Base-by-base conservation (phyloP, 192 early-diverging fungal genomes). In the Pilaira anomala region DNA sequence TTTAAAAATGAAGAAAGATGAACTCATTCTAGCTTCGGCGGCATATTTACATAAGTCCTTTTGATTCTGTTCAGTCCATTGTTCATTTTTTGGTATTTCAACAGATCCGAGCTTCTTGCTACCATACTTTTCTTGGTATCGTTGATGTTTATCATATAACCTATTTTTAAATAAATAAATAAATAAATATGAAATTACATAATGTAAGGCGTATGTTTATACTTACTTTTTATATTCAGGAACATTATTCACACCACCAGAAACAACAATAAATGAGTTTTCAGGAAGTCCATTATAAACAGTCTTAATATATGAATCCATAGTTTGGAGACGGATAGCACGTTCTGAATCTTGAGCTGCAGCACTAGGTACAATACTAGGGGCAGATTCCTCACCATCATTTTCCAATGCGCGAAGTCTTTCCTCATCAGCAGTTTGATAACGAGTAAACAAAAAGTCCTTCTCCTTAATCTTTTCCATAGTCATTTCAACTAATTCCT, bases 201-300 rank as follows among this genome's bases (percentile, higher is more conserved):
- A n/a, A n/a, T n/a, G n/a, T n/a, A n/a, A n/a, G n/a, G n/a, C n/a
- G n/a, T n/a, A n/a, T n/a, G n/a, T n/a, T n/a, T n/a, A n/a, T n/a
- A 4, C 33, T 48, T 54, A 68, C 66, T 45, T 29, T 68, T 29
- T 50, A 40, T 69, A 68, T n/a, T 61, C 60, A 2, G 73, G 67
- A 28, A 71, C 40, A 28, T 80, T 69, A 30, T 72, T 75, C 9
- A 68, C 63, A 7, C 80, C 77, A 48, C 80, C 74, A 24, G 64
- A 62, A 7, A 81, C 54, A 29, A 81, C 58, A 11, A 81, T 49
- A 5, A 65, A 62, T 11, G 80, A 77, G 11, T 61, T 41, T 0
- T 48, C 3, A 0, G 80, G 80, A 30, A 81, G n/a, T 0, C 39
- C 18, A 9, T 74, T 59, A 13, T 77, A 57, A 29, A 78, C 57